A percentile compares a stretch with the other conserved stretches of the same genome.
Evolutionary conservation across 495 filamentous ascomycete species (phyloP).

Genomic region (Poronia punctata): DNA sequence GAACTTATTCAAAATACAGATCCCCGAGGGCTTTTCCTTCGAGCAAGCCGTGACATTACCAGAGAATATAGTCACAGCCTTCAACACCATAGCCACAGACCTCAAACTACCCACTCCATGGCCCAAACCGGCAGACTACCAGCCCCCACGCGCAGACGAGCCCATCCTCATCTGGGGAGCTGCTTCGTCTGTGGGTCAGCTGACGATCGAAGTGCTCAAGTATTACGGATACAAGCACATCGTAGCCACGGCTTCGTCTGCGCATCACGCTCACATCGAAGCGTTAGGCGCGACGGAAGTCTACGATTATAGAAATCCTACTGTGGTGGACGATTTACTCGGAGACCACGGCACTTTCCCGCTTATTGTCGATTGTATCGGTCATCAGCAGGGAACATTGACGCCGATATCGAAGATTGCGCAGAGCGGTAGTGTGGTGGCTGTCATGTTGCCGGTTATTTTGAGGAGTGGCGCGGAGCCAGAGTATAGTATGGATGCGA

Average conservation of each 20-base stretch:
- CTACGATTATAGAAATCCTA: conserved; percentile 41
- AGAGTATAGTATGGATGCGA: conserved; percentile 39
- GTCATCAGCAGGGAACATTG: conserved; percentile 34
- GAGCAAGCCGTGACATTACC: conserved; percentile 43
- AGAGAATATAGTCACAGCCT: conserved; percentile 47
- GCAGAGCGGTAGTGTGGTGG: conserved; percentile 36
- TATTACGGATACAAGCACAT: conserved; percentile 44
- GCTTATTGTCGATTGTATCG: conserved; percentile 49
- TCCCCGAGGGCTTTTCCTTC: conserved; percentile 30
- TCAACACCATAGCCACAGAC: conserved; percentile 38
- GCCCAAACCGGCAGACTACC: conserved; percentile 31
- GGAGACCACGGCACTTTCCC: conserved; percentile 23
- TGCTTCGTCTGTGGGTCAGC: conserved; percentile 43
- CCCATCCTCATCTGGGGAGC: conserved; percentile 50
- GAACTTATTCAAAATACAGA: conserved; percentile 8
- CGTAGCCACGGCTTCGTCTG: conserved; percentile 38
- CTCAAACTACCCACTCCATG: conserved; percentile 41
- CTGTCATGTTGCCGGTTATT: conserved; percentile 47
- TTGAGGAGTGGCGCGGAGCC: conserved; percentile 34
- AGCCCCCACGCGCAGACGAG: conserved; percentile 19
- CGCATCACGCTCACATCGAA: conserved; percentile 35
- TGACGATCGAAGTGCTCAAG: conserved; percentile 40
- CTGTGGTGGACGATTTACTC: conserved; percentile 31
- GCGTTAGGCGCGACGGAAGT: conserved; percentile 33
- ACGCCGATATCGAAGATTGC: conserved; percentile 37